Conservation (phyloP, 2,329 filamentous ascomycete species). For the Aspergillus hortae region DNA sequence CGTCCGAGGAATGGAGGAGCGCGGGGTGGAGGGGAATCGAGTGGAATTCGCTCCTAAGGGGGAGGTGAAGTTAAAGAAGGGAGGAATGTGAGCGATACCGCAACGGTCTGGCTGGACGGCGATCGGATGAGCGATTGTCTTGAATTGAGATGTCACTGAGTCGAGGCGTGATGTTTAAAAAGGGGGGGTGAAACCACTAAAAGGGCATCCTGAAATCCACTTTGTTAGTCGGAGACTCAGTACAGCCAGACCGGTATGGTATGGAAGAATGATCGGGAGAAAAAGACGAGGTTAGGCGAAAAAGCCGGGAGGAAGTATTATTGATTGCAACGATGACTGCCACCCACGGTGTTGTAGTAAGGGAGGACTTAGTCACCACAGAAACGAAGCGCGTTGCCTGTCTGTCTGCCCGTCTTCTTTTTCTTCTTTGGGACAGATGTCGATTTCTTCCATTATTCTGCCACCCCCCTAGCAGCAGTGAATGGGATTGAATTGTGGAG, state of each 20-base stretch:
- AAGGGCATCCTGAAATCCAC: slow-evolving; percentile 8
- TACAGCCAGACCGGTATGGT: not conserved
- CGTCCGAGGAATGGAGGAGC: slow-evolving; percentile 15
- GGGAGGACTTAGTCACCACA: not conserved
- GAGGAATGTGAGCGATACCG: slow-evolving; percentile 22
- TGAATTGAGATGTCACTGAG: not conserved
- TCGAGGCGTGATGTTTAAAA: slow-evolving; percentile 1
- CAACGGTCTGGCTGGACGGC: slow-evolving; percentile 6
- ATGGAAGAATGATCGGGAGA: not conserved
- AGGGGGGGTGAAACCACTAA: slow-evolving; percentile 9
- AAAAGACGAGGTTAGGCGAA: not conserved
- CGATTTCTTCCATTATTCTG: slow-evolving; percentile 4
- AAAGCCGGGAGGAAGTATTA: too few species aligned
- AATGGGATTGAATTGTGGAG: slow-evolving; percentile 25
- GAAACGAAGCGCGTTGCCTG: not conserved
- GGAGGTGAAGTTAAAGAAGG: slow-evolving; percentile 11
- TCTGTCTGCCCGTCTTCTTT: not conserved
- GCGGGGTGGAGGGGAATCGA: slow-evolving; percentile 6
- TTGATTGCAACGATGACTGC: not conserved
- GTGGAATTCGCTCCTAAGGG: slow-evolving; percentile 23
- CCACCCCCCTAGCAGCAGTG: slow-evolving; percentile 26
- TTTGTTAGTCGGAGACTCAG: slow-evolving; percentile 1
- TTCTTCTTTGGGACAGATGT: not conserved
- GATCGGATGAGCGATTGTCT: slow-evolving; percentile 1
- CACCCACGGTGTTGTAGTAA: not conserved